Evolutionary conservation across 129 eudicot species (phyloP), one percentile per base, ranked within the genome.

Genomic region (Flaveria linearis): DNA sequence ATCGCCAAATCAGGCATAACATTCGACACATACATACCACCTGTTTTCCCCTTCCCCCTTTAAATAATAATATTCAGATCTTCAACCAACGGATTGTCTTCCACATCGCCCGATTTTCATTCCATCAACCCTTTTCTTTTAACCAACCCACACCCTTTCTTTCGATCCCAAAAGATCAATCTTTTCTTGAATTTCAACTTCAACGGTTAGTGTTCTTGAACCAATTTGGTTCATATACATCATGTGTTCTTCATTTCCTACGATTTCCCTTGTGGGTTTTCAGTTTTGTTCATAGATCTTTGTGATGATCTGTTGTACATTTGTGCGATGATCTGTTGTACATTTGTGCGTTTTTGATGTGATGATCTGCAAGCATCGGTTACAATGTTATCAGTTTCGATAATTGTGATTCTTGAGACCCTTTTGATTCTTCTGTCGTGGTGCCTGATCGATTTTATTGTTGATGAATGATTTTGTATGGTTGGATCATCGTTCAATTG

Each of bases 91-190:
- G 80, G 72, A 50, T 50, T 76, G 80, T 65, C 73, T 53, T 76
- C 80, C 80, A 76, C 42, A 76, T 76, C 80, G 42, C 55, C 80
- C 80, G 80, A 66, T 15, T 76, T 76, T 66, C 80, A 76, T 66
- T 76, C 80, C 77, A 56, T 46, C 57, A 69, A 45, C 57, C 73
- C 20, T 73, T 56, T 71, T 73, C 76, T 71, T 71, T 74, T 76
- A 76, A 76, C 73, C 65, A 66, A 76, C 73, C 73, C 66, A 33
- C 64, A 6, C 26, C 74, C 66, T 14, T 20, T 57, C 52, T 78
- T 58, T 58, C 63, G 36, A 15, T 61, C 23, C 17, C 60, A 52
- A 52, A 16, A 9, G 23, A 52, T 52, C 60, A 52, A 52, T 6
- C 60, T 0, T 52, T 61, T 61, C 67, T 61, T 61, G 3, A 4